phyloP scores from a whole-genome alignment of 768 basidiomycete genomes.

The Mycena haematopus region DNA sequence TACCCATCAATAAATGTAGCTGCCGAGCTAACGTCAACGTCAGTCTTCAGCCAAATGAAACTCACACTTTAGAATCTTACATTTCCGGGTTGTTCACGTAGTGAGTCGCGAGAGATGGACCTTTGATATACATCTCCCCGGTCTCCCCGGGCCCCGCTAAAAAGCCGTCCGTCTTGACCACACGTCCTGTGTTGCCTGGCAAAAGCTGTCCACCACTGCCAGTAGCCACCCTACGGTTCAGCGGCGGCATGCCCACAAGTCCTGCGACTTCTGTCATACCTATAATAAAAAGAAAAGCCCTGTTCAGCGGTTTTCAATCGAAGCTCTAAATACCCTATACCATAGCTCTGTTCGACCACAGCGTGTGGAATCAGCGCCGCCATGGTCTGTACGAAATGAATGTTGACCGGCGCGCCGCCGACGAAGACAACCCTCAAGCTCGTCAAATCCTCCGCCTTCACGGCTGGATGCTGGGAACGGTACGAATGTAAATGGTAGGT shows the following conservation, averaged over 20 bases:
- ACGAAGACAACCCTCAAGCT: constrained; percentile 38
- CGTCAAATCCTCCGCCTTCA: constrained; percentile 42
- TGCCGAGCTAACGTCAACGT: constrained; percentile 4
- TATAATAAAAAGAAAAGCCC: too few species aligned
- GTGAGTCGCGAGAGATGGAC: constrained; percentile 43
- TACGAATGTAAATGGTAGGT: background rate
- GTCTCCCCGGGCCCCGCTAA: constrained; percentile 43
- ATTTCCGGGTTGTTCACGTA: constrained; percentile 47
- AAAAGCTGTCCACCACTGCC: constrained; percentile 47
- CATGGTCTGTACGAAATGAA: too few species aligned
- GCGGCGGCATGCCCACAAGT: constrained; percentile 38
- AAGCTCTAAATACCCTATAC: too few species aligned
- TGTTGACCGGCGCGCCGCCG: constrained; percentile 50
- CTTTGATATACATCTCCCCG: constrained; percentile 47
- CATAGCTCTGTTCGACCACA: too few species aligned
- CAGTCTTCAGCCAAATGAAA: background rate
- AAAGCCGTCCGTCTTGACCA: constrained; percentile 46
- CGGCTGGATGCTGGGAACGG: constrained; percentile 43
- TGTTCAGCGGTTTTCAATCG: too few species aligned
- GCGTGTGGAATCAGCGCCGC: too few species aligned
- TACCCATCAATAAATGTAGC: constrained; percentile 50
- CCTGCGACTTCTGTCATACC: constrained; percentile 46
- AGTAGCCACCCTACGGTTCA: constrained; percentile 36
- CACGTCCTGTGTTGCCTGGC: constrained; percentile 41
- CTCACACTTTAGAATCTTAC: constrained; percentile 38